Evolutionary conservation across 2,329 filamentous ascomycete genomes (phyloP).

Genomic region (Penicillium fuscoglaucum): DNA sequence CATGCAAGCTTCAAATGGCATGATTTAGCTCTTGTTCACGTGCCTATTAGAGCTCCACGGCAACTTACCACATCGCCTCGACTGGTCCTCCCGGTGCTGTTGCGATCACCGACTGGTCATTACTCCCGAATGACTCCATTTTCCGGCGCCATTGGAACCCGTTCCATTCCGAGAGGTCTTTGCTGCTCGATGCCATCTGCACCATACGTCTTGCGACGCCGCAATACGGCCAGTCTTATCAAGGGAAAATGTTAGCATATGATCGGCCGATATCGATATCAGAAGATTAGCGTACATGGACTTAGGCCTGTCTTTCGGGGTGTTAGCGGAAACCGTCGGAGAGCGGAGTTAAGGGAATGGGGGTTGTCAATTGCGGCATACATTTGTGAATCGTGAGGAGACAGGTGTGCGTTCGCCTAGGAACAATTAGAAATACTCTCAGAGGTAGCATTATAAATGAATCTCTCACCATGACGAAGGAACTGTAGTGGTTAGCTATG

Average conservation of each 20-base stretch:
- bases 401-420: constrained; percentile 76
- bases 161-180: constrained; percentile 57
- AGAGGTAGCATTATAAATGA: background rate
- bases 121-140: constrained; percentile 75
- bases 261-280: background rate
- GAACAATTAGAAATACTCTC: constrained; percentile 6
- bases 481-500: constrained; percentile 46
- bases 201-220: constrained; percentile 70
- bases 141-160: constrained; percentile 65
- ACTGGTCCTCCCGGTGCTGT: constrained; percentile 66
- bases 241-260: constrained; percentile 21
- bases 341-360: background rate
- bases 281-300: constrained; percentile 42
- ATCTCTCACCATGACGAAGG: constrained; percentile 68
- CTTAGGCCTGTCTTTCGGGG: constrained; percentile 49
- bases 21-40: constrained; percentile 11
- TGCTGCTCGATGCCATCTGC: constrained; percentile 58
- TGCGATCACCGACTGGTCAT: constrained; percentile 70
- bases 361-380: constrained; percentile 28
- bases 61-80: constrained; percentile 76
- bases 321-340: constrained; percentile 7
- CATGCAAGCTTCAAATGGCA: constrained; percentile 43
- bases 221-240: constrained; percentile 86
- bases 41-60: background rate
- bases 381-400: constrained; percentile 81